Conservation (phyloP, 208 protist species). For the Zelonia costaricensis region DNA sequence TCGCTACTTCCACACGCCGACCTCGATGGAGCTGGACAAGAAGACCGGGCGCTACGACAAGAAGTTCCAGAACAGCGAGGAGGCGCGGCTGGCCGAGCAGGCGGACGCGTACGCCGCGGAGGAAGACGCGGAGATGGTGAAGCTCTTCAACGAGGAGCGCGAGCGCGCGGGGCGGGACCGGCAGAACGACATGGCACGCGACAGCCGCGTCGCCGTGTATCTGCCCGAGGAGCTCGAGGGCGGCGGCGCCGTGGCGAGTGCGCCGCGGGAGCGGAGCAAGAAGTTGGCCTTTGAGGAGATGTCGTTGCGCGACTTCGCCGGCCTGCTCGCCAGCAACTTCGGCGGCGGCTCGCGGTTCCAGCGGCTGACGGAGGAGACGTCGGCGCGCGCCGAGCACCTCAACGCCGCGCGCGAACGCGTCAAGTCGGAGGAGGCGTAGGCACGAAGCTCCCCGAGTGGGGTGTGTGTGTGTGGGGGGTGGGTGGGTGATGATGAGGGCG, state of each 20-base stretch:
- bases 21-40: constrained; percentile 69
- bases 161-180: constrained; percentile 22
- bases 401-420: constrained; percentile 37
- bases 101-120: constrained; percentile 41
- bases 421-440: constrained; percentile 9
- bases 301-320: constrained; percentile 59
- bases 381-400: constrained; percentile 38
- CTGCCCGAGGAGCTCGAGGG: constrained; percentile 49
- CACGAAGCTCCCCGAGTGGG: too few species aligned
- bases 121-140: constrained; percentile 70
- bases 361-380: constrained; percentile 72
- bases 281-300: constrained; percentile 45
- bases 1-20: constrained; percentile 80
- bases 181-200: constrained; percentile 22
- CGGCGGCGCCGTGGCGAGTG: constrained; percentile 12
- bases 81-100: constrained; percentile 34
- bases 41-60: constrained; percentile 40
- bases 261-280: neutral
- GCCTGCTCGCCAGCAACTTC: constrained; percentile 69
- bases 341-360: constrained; percentile 83
- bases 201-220: constrained; percentile 65
- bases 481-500: too few species aligned
- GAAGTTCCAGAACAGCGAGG: constrained; percentile 28
- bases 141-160: constrained; percentile 84
- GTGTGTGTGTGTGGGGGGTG: neutral